Base-by-base conservation (phyloP, 2,329 filamentous ascomycete species). In the Salinomyces thailandicus region DNA sequence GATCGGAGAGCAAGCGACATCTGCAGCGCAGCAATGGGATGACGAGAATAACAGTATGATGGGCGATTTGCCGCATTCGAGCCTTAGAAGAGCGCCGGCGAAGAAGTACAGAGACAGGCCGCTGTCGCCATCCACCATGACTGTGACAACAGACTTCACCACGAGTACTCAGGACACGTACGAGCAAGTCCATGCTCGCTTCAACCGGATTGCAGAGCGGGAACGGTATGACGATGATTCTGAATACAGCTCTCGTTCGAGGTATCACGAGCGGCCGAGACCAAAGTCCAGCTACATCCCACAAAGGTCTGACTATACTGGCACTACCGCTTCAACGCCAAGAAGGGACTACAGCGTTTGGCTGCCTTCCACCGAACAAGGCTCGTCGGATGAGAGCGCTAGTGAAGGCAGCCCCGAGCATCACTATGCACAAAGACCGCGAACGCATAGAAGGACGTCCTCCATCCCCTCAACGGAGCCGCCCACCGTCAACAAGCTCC, bases 1-100 rank as follows among this genome's bases (percentile, higher is more conserved):
- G 6, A 74, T 79, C 46, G 75, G 76, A 16, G 76, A 77, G 54
- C 67, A 64, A 46, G 65, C 67, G 18, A 62, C 57, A 35, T 53
- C 62, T n/a, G 57, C 58, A 11, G 66, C 68, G 4, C 66, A 63
- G 41, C 58, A 59, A 39, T 71, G 66, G 62, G 55, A 58, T 38
- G 58, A 57, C 39, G 63, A 63, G 22, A 48, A 50, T 35, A 58
- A 58, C 33, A 56, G 52, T 38, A 42, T 50, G 11, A 38, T 49
- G 5, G 41, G 39, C 18, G 47, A 47, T 47, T 49, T 31, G 12
- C 27, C 41, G 31, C 19, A 29, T 27, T 33, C 35, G 39, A 44
- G 34, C 3, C 31, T 46, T 14, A 48, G 44, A 14, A 40, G 44
- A 26, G 31, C 43, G 24, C 53, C 47, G 38, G 44, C 52, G 27